Evolutionary conservation across 1,139 yeast species (phyloP), one percentile per base, ranked within the genome.

Genomic region (Casaregolazyma lundiana): DNA sequence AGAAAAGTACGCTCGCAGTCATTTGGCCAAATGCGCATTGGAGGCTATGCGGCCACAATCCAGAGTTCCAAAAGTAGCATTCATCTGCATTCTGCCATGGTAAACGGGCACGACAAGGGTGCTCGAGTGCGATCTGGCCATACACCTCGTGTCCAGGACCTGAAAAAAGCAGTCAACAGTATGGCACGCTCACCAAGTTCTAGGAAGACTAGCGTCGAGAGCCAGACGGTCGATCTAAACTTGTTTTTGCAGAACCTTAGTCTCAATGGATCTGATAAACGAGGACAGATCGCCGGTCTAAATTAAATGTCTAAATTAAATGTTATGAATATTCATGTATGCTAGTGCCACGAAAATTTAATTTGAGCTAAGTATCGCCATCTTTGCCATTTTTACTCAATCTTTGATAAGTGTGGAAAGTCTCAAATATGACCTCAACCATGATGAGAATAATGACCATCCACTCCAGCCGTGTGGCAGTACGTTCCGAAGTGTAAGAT

Each of bases 381-480:
- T 21, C 13, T n/a, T 29, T 29, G 26, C 20, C 15, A 13, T 22
- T 20, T 19, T n/a, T 20, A 22, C 11, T 38, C 34, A 37, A 32
- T 22, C 40, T 17, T 21, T 77, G 80, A 48, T 72, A 70, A 51
- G 77, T 77, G 55, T 80, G 95, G 54, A 80, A 76, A 2, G 78
- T 67, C 63, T 89, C 97, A 63, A 88, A 85, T 19, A 80, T 72
- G 20, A 89, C 96, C 61, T 89, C 97, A 38, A 89, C 80, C 74
- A 85, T 75, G 51, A 89, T 89, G 54, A 89, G 72, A 39, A 81
- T 71, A 44, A 89, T 87, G 55, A 89, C 87, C 62, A 88, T 83
- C 95, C 95, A 86, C 62, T 89, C 97, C 38, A 89, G 69, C 19
- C 88, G 71, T 1, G 88, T 77, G 34, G 92, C 76, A 50, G 84